phyloP scores from a whole-genome alignment of 345 rosid species.

The Lenwebbia sp. region DNA sequence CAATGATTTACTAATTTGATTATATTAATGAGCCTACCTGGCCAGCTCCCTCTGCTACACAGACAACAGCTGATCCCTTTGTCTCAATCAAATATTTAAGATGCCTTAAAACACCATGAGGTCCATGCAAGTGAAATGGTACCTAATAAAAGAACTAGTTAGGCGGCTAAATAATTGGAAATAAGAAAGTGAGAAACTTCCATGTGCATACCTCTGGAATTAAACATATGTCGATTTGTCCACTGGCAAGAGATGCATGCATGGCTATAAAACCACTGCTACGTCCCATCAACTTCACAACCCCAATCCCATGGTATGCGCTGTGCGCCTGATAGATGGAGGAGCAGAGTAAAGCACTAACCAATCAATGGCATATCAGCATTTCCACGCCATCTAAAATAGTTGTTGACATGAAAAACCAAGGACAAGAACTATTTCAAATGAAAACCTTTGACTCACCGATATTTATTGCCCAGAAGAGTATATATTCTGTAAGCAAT shows the following conservation, averaged over 20 bases:
- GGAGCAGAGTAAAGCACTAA: not conserved
- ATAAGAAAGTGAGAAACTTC: not conserved
- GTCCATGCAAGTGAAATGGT: conserved; percentile 78
- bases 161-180: not conserved
- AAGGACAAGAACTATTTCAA: not conserved
- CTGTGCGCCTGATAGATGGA: conserved; percentile 62
- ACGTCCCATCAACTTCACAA: conserved; percentile 99
- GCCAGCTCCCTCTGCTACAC: conserved; percentile 99
- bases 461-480: not conserved
- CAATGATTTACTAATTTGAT: not conserved
- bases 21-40: conserved; percentile 36
- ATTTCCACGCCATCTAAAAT: not conserved
- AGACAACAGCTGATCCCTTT: conserved; percentile 94
- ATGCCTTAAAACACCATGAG: conserved; percentile 85
- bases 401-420: not conserved
- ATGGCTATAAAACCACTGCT: conserved; percentile 95
- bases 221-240: conserved; percentile 93
- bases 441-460: not conserved
- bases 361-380: not conserved
- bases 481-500: not conserved
- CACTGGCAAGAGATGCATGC: conserved; percentile 97
- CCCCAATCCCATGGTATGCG: conserved; percentile 91
- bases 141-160: conserved; percentile 28
- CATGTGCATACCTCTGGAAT: conserved; percentile 81
- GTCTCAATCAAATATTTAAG: conserved; percentile 83